Percentiles rank a stretch among this genome's conserved stretches.
Evolutionary conservation across 495 filamentous ascomycete species (phyloP).

Genomic region (Pyrenopolyporus hunteri): DNA sequence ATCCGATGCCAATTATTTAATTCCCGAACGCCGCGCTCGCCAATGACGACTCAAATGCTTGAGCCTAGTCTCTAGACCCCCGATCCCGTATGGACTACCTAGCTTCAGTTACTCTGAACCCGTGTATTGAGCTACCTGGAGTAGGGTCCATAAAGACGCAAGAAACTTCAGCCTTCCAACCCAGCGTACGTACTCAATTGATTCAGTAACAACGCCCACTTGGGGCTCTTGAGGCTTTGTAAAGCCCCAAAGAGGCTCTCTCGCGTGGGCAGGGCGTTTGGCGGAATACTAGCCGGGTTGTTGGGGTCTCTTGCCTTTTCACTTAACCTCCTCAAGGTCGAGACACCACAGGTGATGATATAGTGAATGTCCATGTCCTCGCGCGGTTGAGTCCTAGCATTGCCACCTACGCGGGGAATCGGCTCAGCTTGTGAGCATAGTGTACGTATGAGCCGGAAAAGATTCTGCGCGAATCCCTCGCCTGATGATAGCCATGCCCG

Average conservation of each 20-base stretch:
- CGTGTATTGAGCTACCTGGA: not conserved
- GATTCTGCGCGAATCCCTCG: conserved; percentile 82
- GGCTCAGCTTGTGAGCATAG: conserved; percentile 66
- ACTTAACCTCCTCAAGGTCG: conserved; percentile 69
- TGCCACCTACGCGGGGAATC: conserved; percentile 44
- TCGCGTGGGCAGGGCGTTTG: conserved; percentile 68
- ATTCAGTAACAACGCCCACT: conserved; percentile 66
- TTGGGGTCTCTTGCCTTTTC: conserved; percentile 74
- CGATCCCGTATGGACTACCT: not conserved
- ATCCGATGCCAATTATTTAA: conserved; percentile 32
- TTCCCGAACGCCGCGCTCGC: conserved; percentile 37
- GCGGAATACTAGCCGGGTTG: conserved; percentile 61
- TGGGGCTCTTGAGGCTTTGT: conserved; percentile 57
- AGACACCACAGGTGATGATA: conserved; percentile 73
- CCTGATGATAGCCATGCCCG: conserved; percentile 81
- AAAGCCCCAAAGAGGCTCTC: conserved; percentile 74
- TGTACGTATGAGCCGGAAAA: conserved; percentile 72
- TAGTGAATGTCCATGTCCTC: conserved; percentile 57
- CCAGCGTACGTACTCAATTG: conserved; percentile 75
- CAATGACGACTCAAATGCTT: conserved; percentile 15
- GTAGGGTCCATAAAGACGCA: not conserved
- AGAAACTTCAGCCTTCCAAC: conserved; percentile 55
- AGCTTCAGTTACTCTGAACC: not conserved
- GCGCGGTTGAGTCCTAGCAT: conserved; percentile 41
- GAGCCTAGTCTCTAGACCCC: conserved; percentile 11